These are phyloP conservation scores for Oxytropis ochrocephala DNA, from an alignment of 306 rosid genomes.

Conservation along the genomic window DNA sequence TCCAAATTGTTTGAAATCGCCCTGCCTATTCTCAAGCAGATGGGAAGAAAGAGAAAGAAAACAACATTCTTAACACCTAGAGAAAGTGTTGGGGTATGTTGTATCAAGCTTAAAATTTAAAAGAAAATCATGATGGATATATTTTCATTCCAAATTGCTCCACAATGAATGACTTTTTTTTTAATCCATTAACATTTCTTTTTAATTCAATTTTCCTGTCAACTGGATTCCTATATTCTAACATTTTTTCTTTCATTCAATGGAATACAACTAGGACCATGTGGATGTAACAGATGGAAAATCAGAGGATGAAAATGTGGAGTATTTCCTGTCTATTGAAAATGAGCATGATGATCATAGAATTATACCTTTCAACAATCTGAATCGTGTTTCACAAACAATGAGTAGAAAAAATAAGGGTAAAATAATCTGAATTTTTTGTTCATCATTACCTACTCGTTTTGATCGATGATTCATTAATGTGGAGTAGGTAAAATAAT, in stretches of 20 bases:
- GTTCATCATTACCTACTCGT: too few species aligned
- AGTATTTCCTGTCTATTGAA: constrained; percentile 36
- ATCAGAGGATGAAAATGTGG: constrained; percentile 26
- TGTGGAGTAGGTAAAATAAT: too few species aligned
- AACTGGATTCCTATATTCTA: constrained; percentile 15
- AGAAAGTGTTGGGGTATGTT: constrained; percentile 31
- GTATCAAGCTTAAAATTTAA: constrained; percentile 5
- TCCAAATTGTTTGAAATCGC: too few species aligned
- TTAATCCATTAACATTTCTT: not conserved
- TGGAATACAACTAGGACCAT: constrained; percentile 28
- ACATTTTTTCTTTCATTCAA: not conserved
- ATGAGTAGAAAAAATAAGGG: constrained; percentile 23
- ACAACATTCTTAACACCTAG: not conserved
- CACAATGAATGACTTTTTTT: not conserved
- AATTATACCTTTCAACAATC: constrained; percentile 26
- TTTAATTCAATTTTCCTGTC: constrained; percentile 5
- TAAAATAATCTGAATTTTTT: too few species aligned
- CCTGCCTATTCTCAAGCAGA: constrained; percentile 23
- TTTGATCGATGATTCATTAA: too few species aligned
- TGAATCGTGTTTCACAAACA: constrained; percentile 24
- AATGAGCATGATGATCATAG: constrained; percentile 30
- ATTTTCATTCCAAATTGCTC: not conserved
- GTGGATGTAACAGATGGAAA: constrained; percentile 12
- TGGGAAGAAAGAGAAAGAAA: constrained; percentile 26
- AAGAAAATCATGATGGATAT: not conserved